phyloP scores from a whole-genome alignment of 202 grass and related monocot species.

The Brachypodium distachyon region DNA sequence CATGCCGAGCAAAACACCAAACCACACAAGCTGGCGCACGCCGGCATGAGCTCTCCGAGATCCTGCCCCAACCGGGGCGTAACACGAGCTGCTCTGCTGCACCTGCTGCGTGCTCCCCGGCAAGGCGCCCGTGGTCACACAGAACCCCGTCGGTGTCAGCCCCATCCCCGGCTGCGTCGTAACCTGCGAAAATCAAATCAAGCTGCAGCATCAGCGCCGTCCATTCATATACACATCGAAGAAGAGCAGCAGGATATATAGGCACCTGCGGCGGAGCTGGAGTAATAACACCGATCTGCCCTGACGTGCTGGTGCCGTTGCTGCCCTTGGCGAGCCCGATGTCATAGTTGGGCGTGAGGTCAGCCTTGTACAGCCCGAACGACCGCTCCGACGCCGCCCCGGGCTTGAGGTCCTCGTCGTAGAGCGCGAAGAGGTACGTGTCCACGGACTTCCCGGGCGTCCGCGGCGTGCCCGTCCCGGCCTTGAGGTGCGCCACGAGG shows the following conservation, averaged over 20 bases:
- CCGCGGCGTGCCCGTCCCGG: constrained; percentile 62
- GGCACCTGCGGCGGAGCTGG: constrained; percentile 34
- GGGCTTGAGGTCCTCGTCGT: constrained; percentile 95
- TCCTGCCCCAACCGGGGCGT: constrained; percentile 23
- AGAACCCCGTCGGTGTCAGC: constrained; percentile 37
- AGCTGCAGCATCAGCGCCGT: not conserved
- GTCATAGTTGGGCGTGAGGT: constrained; percentile 78
- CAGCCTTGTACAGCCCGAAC: constrained; percentile 72
- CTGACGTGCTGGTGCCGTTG: not conserved
- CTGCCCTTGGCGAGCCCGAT: constrained; percentile 40
- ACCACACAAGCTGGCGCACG: constrained; percentile 12
- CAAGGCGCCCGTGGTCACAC: constrained; percentile 32
- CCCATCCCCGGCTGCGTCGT: constrained; percentile 21
- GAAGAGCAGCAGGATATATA: not conserved
- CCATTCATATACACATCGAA: not conserved
- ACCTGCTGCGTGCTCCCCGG: constrained; percentile 36
- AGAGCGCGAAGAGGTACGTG: constrained; percentile 91
- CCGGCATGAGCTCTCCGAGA: not conserved
- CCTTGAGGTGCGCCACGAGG: constrained; percentile 73
- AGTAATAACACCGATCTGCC: constrained; percentile 6
- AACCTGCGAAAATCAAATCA: not conserved
- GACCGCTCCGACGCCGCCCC: constrained; percentile 75
- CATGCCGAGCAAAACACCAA: constrained; percentile 10
- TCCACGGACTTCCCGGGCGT: constrained; percentile 83
- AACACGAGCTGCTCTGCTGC: constrained; percentile 36